Base-by-base conservation (phyloP, 2,329 filamentous ascomycete species). In the Teratosphaeria viscida region DNA sequence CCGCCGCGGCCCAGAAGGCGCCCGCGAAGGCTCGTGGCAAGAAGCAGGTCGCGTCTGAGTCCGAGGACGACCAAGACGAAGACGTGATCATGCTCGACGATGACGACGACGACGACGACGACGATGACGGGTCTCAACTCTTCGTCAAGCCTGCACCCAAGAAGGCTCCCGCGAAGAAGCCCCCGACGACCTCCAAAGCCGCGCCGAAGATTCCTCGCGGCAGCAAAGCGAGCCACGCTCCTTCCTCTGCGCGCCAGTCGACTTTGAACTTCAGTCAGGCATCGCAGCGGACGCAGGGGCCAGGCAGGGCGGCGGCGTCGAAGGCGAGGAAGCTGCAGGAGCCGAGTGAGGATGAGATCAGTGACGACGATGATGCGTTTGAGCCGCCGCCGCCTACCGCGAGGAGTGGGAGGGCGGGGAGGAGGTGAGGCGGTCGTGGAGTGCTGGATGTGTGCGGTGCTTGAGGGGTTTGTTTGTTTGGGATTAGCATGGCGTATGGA, bases 31-130 rank as follows among this genome's bases (percentile, higher is more conserved):
- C 65, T 60, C 69, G 68, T 56, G 72, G 72, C 60, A 76, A 74
- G 57, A 79, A 76, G 65, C 72, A 75, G 67, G 73, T 71, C 53
- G 69, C 70, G 52, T 69, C 72, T 19, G 70, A 76, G 2, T 75
- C 77, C 57, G 59, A 60, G n/a, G 59, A 57, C 11, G 58, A 77
- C 1, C 72, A 75, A 47, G 72, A 72, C 32, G 75, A 77, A 5
- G 77, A 72, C 54, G 73, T 75, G 56, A 71, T 73, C n/a, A 72
- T 75, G 60, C 71, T 75, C 65, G 67, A 69, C 23, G 70, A 71
- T 39, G 76, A 79, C 27, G 72, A 78, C 37, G 76, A 78, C 39
- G 70, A 78, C 39, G 70, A 73, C 23, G 68, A 78, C 26, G 79
- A 81, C 16, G 80, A 80, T 16, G 49, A 57, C 19, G 19, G 19